Percentiles rank a stretch among this genome's conserved stretches.
Evolutionary conservation across 768 basidiomycete species (phyloP).

Genomic region (Panellus pusillus): DNA sequence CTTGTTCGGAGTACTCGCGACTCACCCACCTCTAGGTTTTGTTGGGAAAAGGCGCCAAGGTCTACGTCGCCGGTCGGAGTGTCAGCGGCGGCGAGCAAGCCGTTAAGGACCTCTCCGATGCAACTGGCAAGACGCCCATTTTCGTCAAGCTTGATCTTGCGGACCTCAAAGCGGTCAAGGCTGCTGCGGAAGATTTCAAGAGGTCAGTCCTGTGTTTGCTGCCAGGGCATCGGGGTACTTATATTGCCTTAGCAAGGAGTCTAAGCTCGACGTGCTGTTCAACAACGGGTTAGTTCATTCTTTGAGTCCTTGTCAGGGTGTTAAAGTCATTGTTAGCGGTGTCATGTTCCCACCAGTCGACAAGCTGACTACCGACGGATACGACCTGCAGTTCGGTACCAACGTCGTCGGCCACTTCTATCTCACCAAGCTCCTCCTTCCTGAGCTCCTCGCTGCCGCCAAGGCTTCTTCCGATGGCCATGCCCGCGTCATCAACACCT

Average conservation of each 20-base stretch:
- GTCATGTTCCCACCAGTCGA: slow-evolving; percentile 44
- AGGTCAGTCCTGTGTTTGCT: neutral
- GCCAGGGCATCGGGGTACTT: neutral
- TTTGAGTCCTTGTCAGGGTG: neutral
- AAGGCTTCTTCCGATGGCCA: slow-evolving; percentile 39
- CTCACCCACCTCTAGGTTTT: neutral
- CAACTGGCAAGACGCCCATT: neutral
- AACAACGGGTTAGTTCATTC: slow-evolving; percentile 45
- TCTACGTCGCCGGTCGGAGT: neutral
- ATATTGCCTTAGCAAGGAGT: slow-evolving; percentile 37
- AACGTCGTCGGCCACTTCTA: slow-evolving; percentile 54
- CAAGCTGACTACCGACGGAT: slow-evolving; percentile 46
- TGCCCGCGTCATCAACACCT: slow-evolving; percentile 47
- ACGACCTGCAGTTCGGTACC: slow-evolving; percentile 56
- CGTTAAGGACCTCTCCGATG: neutral
- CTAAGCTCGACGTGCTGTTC: slow-evolving; percentile 45
- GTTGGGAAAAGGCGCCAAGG: neutral
- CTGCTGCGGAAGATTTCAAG: neutral
- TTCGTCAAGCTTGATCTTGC: slow-evolving; percentile 1
- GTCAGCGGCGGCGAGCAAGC: neutral
- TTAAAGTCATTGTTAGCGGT: slow-evolving; percentile 34
- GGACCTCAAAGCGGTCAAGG: neutral
- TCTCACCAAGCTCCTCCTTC: slow-evolving; percentile 51
- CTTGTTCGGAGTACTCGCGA: neutral
- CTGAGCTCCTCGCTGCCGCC: slow-evolving; percentile 41